These are phyloP conservation scores for Globisporangium ultimum DNA, from an alignment of 352 stramenopile species.

Conservation along the genomic window DNA sequence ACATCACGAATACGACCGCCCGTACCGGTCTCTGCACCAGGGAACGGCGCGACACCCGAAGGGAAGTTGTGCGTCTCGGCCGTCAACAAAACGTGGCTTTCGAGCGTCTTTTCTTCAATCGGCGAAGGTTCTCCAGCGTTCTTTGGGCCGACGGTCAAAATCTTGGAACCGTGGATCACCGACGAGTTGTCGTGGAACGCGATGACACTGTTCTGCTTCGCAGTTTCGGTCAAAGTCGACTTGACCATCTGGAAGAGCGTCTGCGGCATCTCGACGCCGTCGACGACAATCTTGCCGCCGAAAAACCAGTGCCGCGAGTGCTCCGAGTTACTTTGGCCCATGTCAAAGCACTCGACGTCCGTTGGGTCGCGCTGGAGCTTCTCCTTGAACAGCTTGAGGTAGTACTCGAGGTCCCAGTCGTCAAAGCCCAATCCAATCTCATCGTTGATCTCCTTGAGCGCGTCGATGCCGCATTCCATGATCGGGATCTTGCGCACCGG, in stretches of 20 bases:
- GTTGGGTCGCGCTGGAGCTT: constrained; percentile 97
- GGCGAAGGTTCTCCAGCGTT: constrained; percentile 60
- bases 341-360: constrained; percentile 99
- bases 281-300: constrained; percentile 97
- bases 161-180: constrained; percentile 93
- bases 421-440: constrained; percentile 97
- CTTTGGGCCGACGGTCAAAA: constrained; percentile 78
- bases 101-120: constrained; percentile 63
- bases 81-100: constrained; percentile 96
- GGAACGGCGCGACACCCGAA: constrained; percentile 93
- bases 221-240: constrained; percentile 89
- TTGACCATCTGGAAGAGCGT: constrained; percentile 99
- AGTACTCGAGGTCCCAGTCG: constrained; percentile 99
- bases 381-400: constrained; percentile 96
- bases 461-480: constrained; percentile 91
- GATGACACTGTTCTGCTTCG: constrained; percentile 96
- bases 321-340: constrained; percentile 98
- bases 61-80: constrained; percentile 99
- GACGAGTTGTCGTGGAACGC: constrained; percentile 99
- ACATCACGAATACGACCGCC: constrained; percentile 98
- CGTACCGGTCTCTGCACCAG: constrained; percentile 95
- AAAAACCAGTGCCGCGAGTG: constrained; percentile 99
- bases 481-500: constrained; percentile 92
- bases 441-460: constrained; percentile 95
- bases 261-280: constrained; percentile 94